Evolutionary conservation across 768 basidiomycete species (phyloP).

Genomic region (Tremella fuciformis): DNA sequence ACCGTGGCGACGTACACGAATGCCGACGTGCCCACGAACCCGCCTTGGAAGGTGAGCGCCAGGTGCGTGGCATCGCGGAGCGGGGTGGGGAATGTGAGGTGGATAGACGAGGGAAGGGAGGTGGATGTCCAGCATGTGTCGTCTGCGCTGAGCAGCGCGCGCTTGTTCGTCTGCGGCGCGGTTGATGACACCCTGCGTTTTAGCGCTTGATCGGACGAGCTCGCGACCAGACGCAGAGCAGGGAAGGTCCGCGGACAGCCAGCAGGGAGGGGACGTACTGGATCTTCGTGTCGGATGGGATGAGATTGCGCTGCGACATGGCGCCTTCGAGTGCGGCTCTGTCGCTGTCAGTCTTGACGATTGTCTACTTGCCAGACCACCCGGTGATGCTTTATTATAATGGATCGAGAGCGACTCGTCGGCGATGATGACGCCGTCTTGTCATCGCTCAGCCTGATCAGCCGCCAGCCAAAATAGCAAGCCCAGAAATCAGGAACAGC

Average conservation of each 20-base stretch:
- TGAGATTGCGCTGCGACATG: conserved; percentile 7
- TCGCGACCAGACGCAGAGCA: conserved; percentile 1
- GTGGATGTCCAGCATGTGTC: conserved; percentile 28
- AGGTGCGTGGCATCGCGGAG: conserved; percentile 38
- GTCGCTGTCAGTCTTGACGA: no score
- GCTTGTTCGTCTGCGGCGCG: neutral
- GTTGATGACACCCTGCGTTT: neutral
- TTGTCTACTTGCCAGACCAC: no score
- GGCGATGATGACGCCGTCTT: no score
- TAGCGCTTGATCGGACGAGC: conserved; percentile 9
- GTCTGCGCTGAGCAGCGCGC: conserved; percentile 11
- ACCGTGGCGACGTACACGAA: conserved; percentile 39
- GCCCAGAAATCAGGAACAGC: no score
- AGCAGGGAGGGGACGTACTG: conserved; percentile 9
- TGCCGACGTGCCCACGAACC: conserved; percentile 40
- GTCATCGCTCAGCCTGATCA: no score
- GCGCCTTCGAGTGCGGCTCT: no score
- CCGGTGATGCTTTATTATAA: no score
- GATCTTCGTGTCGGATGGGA: conserved; percentile 16
- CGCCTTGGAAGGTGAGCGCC: conserved; percentile 50
- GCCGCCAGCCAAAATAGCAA: no score
- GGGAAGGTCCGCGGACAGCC: no score
- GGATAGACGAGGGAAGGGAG: conserved; percentile 39
- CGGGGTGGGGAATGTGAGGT: conserved; percentile 38
- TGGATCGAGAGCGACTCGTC: no score